Base-by-base conservation (phyloP, 306 rosid species). In the Gastrolobium villosum region DNA sequence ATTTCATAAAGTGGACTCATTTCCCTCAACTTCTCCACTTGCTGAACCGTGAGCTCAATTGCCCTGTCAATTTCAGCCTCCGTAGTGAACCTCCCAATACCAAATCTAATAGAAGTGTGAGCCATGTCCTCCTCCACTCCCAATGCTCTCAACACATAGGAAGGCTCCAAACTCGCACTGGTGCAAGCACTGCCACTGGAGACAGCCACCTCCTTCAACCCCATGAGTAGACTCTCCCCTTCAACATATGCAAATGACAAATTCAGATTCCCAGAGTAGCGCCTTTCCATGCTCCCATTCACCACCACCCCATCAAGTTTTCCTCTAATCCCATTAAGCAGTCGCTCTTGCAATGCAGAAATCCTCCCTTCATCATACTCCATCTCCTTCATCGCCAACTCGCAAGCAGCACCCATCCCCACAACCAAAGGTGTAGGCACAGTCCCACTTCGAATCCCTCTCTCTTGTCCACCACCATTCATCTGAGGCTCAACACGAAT, bases 61-160 rank as follows among this genome's bases (percentile, higher is more conserved):
- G 99, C 96, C 74, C 88, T 82, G 44, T 95, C 99, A 68, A 95
- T 88, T 85, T 95, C 99, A 41, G 79, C 97, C 88, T 92, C 97
- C 0, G 95, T 92, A 2, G 97, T 95, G 84, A 95, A 95, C 89
- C 98, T 87, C 61, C 99, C 99, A 84, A 92, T 92, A 41, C 99
- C 98, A 56, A 95, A 95, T 88, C 98, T 84, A 72, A 95, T 95
- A 2, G 99, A 95, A 50, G 99, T 95, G 32, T 95, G 99, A 26
- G 98, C 99, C 99, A 93, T 93, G 67, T 93, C 98, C 82, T 95
- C 99, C n/a, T 95, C 98, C 82, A 95, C 99, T 37, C 99, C 99
- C 83, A 95, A 74, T 0, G 99, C 99, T 74, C 98, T 89, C 91
- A 92, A 82, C 50, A 92, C 99, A 82, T 95, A 93, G 0, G 99